Evolutionary conservation across 192 early-diverging fungal genomes (phyloP).

Genomic region (Backusella morwellensis): DNA sequence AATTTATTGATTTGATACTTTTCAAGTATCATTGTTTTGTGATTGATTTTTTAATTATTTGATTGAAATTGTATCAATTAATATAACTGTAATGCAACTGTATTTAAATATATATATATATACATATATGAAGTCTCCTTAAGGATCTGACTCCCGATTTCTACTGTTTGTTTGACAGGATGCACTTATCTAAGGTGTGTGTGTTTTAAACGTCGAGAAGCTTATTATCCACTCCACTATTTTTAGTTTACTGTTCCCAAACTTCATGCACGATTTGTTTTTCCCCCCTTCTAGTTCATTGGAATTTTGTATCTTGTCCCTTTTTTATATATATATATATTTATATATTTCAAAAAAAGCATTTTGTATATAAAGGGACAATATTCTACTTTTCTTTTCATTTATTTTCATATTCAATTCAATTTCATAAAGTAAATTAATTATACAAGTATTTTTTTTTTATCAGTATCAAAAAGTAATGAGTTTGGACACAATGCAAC

Average conservation of each 20-base stretch:
- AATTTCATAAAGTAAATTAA: background rate
- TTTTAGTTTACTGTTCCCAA: conserved; percentile 4
- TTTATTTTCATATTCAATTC: background rate
- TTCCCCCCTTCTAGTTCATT: background rate
- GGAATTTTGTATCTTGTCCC: conserved; percentile 3
- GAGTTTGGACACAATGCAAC: conserved; percentile 10
- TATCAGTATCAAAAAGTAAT: conserved; percentile 1
- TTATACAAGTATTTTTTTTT: background rate
- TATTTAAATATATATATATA: background rate
- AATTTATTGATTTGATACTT: background rate
- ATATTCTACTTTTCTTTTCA: background rate
- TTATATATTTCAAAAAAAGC: background rate
- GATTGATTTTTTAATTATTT: conserved; percentile 1
- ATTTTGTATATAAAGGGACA: background rate
- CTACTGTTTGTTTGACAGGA: background rate
- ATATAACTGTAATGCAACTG: background rate
- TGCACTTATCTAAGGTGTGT: background rate
- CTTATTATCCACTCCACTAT: background rate
- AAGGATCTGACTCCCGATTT: background rate
- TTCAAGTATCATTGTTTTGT: background rate
- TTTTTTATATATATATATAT: no score
- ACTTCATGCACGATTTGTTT: background rate
- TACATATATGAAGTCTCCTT: background rate
- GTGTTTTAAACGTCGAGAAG: background rate
- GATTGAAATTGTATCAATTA: background rate